Conservation (phyloP, 2,329 filamentous ascomycete species). For the Xylariaceae sp. region DNA sequence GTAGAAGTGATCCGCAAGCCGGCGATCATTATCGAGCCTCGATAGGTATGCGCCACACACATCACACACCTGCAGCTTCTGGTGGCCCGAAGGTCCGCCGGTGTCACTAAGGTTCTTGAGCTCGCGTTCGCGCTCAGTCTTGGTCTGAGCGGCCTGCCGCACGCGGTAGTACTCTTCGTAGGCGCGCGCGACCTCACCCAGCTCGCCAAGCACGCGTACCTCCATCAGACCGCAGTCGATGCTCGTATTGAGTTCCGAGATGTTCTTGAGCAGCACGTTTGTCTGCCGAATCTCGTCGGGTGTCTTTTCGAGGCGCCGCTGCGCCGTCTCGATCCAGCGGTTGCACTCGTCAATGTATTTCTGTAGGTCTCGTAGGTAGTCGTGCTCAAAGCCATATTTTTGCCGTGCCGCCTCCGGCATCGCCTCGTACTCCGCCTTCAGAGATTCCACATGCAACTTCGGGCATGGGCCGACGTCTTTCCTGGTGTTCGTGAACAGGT, state of each 20-base stretch:
- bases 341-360: conserved; percentile 98
- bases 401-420: conserved; percentile 66
- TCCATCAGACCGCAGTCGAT: conserved; percentile 81
- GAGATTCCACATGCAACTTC: conserved; percentile 78
- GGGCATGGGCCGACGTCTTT: conserved; percentile 89
- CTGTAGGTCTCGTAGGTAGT: conserved; percentile 93
- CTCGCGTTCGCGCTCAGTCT: conserved; percentile 79
- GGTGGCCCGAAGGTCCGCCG: conserved; percentile 85
- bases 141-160: conserved; percentile 70
- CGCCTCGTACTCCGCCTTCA: conserved; percentile 83
- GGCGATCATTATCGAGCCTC: conserved; percentile 86
- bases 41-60: conserved; percentile 94
- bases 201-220: conserved; percentile 77
- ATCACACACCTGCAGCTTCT: conserved; percentile 97
- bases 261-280: conserved; percentile 79
- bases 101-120: conserved; percentile 89
- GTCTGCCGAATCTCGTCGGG: conserved; percentile 96
- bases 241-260: conserved; percentile 70
- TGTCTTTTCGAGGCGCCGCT: conserved; percentile 90
- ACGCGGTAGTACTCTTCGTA: conserved; percentile 86
- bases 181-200: conserved; percentile 72
- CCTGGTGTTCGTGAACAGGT: conserved; percentile 99
- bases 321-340: conserved; percentile 81
- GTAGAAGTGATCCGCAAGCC: conserved; percentile 95
- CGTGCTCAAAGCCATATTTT: conserved; percentile 86